Evolutionary conservation across 2,329 filamentous ascomycete species (phyloP).

Genomic region (Huntiella decipiens): DNA sequence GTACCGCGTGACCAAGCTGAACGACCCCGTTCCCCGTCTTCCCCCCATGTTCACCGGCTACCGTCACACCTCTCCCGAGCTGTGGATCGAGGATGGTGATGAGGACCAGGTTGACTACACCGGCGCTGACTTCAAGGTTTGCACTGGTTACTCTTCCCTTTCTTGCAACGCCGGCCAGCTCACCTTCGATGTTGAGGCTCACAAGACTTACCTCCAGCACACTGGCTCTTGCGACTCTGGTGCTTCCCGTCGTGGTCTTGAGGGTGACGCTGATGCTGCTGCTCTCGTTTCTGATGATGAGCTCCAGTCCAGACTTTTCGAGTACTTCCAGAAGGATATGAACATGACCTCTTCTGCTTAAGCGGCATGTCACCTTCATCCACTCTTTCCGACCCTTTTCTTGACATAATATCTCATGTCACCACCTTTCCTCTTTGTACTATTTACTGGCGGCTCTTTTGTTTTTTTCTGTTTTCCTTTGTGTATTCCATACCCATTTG

Average conservation of each 20-base stretch:
- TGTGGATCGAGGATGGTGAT: conserved; percentile 32
- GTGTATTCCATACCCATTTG: no score
- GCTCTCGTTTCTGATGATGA: conserved; percentile 19
- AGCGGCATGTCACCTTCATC: no score
- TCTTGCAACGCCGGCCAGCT: conserved; percentile 31
- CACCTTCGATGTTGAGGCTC: conserved; percentile 26
- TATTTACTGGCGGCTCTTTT: no score
- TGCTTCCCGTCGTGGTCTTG: conserved; percentile 2
- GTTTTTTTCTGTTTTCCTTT: no score
- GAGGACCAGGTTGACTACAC: conserved; percentile 20
- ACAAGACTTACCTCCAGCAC: conserved; percentile 29
- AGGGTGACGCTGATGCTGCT: conserved; percentile 3
- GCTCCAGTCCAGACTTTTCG: conserved; percentile 21
- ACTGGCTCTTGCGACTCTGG: conserved; percentile 22
- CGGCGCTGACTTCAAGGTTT: conserved; percentile 25
- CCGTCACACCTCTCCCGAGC: conserved; percentile 51
- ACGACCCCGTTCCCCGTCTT: conserved; percentile 50
- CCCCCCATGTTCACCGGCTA: conserved; percentile 43
- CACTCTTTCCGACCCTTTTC: no score
- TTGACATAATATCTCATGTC: no score
- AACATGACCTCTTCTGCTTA: no score
- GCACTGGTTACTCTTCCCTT: conserved; percentile 27
- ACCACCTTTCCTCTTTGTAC: no score
- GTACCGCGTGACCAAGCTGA: conserved; percentile 46
- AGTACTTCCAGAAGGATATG: conserved; percentile 20